Percentiles rank a stretch among this genome's conserved stretches.
phyloP scores from a whole-genome alignment of 208 protist genomes.

The Leishmania tropica region DNA sequence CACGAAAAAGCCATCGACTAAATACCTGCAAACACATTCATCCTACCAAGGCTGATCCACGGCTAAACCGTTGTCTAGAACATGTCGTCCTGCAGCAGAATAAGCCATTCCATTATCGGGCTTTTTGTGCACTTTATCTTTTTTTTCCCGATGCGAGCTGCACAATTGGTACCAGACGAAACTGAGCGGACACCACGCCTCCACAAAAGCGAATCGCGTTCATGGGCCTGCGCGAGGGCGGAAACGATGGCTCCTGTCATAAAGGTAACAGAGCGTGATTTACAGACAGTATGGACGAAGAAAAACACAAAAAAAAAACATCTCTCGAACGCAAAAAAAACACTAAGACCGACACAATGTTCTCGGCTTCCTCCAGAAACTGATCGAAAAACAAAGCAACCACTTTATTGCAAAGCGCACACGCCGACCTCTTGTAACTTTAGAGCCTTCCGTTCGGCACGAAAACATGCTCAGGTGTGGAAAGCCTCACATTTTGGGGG shows the following conservation, averaged over 20 bases:
- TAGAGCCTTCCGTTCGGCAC: too few species aligned
- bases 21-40: not conserved
- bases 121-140: not conserved
- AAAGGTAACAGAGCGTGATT: not conserved
- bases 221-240: not conserved
- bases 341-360: too few species aligned
- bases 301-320: too few species aligned
- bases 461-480: too few species aligned
- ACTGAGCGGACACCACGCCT: not conserved
- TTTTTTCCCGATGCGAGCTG: not conserved
- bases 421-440: too few species aligned
- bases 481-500: too few species aligned
- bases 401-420: too few species aligned
- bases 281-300: not conserved
- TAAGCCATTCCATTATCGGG: not conserved
- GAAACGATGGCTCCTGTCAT: not conserved
- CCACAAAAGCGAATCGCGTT: not conserved
- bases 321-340: too few species aligned
- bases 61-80: not conserved
- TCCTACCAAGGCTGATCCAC: not conserved
- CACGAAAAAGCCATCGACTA: not conserved
- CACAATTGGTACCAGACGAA: not conserved
- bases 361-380: too few species aligned
- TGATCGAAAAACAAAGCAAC: too few species aligned
- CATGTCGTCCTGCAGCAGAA: not conserved